Evolutionary conservation across 2,329 filamentous ascomycete species (phyloP).

Genomic region (Ustulina deusta): DNA sequence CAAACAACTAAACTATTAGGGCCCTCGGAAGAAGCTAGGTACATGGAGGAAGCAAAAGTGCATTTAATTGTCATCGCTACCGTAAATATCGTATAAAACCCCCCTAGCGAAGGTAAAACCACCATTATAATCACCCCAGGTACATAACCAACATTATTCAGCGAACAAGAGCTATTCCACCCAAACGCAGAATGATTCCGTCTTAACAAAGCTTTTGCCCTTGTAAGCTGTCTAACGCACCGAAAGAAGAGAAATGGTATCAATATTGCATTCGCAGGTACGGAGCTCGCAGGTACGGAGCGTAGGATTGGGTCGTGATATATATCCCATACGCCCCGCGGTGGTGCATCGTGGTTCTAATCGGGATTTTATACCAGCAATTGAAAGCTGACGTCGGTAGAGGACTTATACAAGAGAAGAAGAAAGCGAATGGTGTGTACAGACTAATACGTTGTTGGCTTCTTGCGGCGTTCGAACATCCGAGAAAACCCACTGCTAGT

Average conservation of each 20-base stretch:
- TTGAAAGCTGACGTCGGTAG: background rate
- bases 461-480: slow-evolving; percentile 65
- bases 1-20: background rate
- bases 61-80: slow-evolving; percentile 28
- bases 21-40: background rate
- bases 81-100: slow-evolving; percentile 27
- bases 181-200: background rate
- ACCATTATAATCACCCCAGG: slow-evolving; percentile 9
- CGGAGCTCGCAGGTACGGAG: background rate
- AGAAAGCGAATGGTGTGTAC: slow-evolving; percentile 18
- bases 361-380: slow-evolving; percentile 4
- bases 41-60: slow-evolving; percentile 22
- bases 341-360: background rate
- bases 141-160: slow-evolving; percentile 18
- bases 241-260: slow-evolving; percentile 32
- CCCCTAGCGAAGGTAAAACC: slow-evolving; percentile 1
- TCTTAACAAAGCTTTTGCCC: slow-evolving; percentile 8
- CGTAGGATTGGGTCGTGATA: background rate
- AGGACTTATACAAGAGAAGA: slow-evolving; percentile 42
- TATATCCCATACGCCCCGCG: background rate
- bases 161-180: slow-evolving; percentile 7
- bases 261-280: slow-evolving; percentile 17
- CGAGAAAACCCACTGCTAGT: slow-evolving; percentile 59
- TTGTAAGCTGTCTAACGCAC: slow-evolving; percentile 16
- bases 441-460: slow-evolving; percentile 53